These are phyloP conservation scores for Hypoxylon sp. DNA, from an alignment of 2,329 filamentous ascomycete genomes.

Conservation along the genomic window DNA sequence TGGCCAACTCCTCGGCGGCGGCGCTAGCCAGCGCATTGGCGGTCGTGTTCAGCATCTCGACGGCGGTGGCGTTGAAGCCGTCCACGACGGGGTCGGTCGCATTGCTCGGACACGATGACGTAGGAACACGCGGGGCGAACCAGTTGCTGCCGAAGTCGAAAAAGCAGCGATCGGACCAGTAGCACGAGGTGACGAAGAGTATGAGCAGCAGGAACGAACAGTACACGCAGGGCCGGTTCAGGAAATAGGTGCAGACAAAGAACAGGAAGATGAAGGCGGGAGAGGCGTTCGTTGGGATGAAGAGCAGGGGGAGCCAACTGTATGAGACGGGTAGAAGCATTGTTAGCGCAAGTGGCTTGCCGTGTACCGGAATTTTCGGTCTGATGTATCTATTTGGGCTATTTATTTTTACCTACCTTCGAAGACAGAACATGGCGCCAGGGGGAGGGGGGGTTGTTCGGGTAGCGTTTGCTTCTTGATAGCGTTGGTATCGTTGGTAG, in stretches of 20 bases:
- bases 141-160: conserved; percentile 93
- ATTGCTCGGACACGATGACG: conserved; percentile 44
- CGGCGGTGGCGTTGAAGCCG: conserved; percentile 58
- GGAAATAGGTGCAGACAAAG: conserved; percentile 92
- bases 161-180: conserved; percentile 90
- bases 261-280: conserved; percentile 87
- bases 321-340: too few species aligned
- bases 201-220: conserved; percentile 95
- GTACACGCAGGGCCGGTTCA: conserved; percentile 97
- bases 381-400: too few species aligned
- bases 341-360: too few species aligned
- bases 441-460: neutral
- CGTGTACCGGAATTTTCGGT: too few species aligned
- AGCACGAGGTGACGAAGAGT: conserved; percentile 89
- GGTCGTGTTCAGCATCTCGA: conserved; percentile 72
- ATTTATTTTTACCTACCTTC: conserved; percentile 64
- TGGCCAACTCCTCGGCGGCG: conserved; percentile 68
- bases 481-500: neutral
- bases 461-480: conserved; percentile 20
- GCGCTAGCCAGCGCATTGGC: conserved; percentile 72
- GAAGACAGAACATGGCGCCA: conserved; percentile 66
- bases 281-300: conserved; percentile 86
- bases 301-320: conserved; percentile 87
- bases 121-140: conserved; percentile 80
- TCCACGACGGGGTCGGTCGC: conserved; percentile 46